Evolutionary conservation across 2,329 filamentous ascomycete species (phyloP).

Genomic region (Tolypocladium ovalisporum): DNA sequence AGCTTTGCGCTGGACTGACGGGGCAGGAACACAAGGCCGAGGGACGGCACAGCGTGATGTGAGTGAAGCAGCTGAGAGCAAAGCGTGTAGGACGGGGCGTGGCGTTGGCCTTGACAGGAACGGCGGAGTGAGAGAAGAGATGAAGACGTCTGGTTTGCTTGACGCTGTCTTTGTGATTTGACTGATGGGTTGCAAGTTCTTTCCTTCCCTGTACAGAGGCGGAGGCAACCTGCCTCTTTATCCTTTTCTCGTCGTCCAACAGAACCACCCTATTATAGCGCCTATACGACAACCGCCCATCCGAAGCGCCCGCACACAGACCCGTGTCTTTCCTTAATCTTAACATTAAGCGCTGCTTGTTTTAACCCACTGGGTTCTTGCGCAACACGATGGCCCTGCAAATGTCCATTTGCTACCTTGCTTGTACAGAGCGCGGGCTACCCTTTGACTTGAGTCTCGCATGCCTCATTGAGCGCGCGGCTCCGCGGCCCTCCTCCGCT

Average conservation of each 20-base stretch:
- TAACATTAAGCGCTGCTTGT: not conserved
- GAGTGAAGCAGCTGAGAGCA: too few relatives aligned
- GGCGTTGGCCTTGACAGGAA: too few relatives aligned
- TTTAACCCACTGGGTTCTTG: not conserved
- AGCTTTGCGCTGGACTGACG: not conserved
- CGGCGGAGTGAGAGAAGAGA: not conserved
- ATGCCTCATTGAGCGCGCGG: conserved; percentile 1
- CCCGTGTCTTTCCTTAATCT: not conserved
- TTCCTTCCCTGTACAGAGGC: not conserved
- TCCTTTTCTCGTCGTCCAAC: not conserved
- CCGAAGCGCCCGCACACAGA: not conserved
- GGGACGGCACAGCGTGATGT: too few relatives aligned
- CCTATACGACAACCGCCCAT: not conserved
- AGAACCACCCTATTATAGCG: not conserved
- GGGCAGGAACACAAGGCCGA: too few relatives aligned
- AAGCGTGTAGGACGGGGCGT: not conserved
- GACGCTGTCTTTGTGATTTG: not conserved
- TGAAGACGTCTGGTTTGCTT: not conserved
- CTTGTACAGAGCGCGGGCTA: not conserved
- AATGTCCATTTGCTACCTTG: not conserved
- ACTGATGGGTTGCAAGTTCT: not conserved
- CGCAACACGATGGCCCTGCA: not conserved
- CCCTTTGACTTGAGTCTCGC: not conserved
- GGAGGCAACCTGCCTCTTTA: not conserved
- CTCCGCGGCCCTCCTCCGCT: not conserved